Percentiles rank a stretch among this genome's conserved stretches.
phyloP scores from a whole-genome alignment of 257 asterid species.

The Solanum chaucha region DNA sequence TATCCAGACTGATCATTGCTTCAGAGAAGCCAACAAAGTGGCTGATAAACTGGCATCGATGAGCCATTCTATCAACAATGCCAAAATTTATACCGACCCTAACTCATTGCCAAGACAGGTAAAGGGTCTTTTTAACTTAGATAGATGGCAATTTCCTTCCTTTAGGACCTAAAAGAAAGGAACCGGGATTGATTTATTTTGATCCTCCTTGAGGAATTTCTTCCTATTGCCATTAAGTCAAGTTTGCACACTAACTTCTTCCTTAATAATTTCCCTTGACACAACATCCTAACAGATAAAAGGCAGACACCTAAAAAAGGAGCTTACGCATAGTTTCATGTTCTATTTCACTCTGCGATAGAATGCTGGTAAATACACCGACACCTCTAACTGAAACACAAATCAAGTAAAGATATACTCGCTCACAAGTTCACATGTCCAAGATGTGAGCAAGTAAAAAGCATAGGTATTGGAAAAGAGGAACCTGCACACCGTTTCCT shows the following conservation, averaged over 20 bases:
- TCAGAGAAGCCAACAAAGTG: neutral
- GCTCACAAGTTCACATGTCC: neutral
- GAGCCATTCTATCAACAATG: no score
- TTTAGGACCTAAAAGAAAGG: neutral
- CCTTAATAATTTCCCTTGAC: neutral
- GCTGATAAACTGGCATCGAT: neutral
- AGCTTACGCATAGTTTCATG: neutral
- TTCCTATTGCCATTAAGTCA: neutral
- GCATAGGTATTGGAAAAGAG: neutral
- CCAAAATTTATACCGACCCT: no score
- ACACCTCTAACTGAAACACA: neutral
- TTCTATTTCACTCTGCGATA: neutral
- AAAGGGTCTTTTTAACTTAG: no score
- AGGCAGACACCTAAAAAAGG: neutral
- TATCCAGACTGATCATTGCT: neutral
- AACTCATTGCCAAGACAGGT: no score
- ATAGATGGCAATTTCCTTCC: no score
- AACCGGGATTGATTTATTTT: neutral
- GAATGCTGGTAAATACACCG: neutral
- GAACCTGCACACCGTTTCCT: neutral
- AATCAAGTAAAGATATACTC: neutral
- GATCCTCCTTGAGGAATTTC: neutral
- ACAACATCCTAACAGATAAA: neutral
- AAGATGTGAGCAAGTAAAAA: neutral
- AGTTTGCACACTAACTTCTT: neutral